phyloP scores from a whole-genome alignment of 345 rosid genomes.

The Hibiscus syriacus region DNA sequence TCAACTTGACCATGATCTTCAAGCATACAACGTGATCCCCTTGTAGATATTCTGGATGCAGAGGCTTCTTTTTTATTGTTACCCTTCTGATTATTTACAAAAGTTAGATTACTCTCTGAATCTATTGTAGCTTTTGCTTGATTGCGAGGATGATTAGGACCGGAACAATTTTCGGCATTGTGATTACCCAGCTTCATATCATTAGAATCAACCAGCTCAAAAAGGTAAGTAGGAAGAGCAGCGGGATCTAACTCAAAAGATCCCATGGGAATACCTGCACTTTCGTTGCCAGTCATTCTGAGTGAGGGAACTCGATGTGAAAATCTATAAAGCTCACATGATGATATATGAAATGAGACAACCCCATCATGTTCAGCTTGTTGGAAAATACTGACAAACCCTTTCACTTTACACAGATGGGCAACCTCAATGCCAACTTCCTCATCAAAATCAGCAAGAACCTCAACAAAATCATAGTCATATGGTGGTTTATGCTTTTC shows the following conservation, averaged over 20 bases:
- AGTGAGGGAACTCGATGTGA: conserved; percentile 65
- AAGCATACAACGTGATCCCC: conserved; percentile 7
- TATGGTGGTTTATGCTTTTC: conserved; percentile 36
- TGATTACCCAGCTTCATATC: conserved; percentile 17
- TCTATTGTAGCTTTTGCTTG: conserved; percentile 4
- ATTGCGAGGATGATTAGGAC: conserved; percentile 16
- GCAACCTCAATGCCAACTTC: conserved; percentile 57
- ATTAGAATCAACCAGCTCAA: too few species aligned
- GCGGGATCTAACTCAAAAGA: conserved; percentile 77
- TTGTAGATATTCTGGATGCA: conserved; percentile 18
- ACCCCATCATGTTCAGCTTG: conserved; percentile 24
- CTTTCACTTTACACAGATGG: conserved; percentile 59
- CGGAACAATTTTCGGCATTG: conserved; percentile 14
- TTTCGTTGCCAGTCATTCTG: conserved; percentile 66
- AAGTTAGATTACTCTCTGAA: conserved; percentile 15
- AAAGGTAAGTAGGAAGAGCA: conserved; percentile 38
- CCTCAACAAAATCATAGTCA: conserved; percentile 59
- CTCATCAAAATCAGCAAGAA: conserved; percentile 44
- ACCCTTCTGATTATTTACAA: conserved; percentile 23
- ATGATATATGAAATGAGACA: conserved; percentile 28
- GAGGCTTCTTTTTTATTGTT: conserved; percentile 9
- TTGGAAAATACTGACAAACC: conserved; percentile 65
- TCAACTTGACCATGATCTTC: conserved; percentile 9
- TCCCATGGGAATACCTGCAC: conserved; percentile 58
- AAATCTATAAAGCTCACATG: conserved; percentile 50